phyloP scores from a whole-genome alignment of 2,329 filamentous ascomycete species.

The Colletotrichum sp. region DNA sequence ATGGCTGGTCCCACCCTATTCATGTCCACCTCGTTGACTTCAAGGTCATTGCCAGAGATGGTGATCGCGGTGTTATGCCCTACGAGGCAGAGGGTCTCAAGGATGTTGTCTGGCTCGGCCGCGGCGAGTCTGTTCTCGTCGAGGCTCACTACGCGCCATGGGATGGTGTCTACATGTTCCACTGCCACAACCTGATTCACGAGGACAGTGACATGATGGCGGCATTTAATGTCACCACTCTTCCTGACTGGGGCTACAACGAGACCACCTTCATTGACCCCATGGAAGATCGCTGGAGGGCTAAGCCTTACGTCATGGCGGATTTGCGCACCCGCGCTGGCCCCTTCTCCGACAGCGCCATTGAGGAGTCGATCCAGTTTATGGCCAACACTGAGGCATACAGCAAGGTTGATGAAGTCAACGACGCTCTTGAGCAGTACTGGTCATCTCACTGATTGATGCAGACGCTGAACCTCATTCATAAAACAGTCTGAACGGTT shows the following conservation, averaged over 20 bases:
- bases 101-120: background rate
- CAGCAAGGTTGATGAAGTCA: background rate
- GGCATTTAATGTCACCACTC: slow-evolving; percentile 47
- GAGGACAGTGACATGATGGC: slow-evolving; percentile 53
- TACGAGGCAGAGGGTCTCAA: background rate
- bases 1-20: slow-evolving; percentile 57
- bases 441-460: background rate
- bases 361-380: background rate
- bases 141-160: slow-evolving; percentile 2
- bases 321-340: background rate
- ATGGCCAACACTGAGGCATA: slow-evolving; percentile 2
- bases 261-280: slow-evolving; percentile 9
- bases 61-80: background rate
- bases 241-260: slow-evolving; percentile 32
- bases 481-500: background rate
- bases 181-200: slow-evolving; percentile 44
- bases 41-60: slow-evolving; percentile 37
- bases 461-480: fast-evolving
- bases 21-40: slow-evolving; percentile 67
- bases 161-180: background rate
- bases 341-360: background rate
- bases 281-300: slow-evolving; percentile 4
- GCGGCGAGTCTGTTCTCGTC: slow-evolving; percentile 51
- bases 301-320: background rate
- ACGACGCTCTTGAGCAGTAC: background rate